phyloP scores from a whole-genome alignment of 1,139 yeast genomes.

The Taphrina communis region DNA sequence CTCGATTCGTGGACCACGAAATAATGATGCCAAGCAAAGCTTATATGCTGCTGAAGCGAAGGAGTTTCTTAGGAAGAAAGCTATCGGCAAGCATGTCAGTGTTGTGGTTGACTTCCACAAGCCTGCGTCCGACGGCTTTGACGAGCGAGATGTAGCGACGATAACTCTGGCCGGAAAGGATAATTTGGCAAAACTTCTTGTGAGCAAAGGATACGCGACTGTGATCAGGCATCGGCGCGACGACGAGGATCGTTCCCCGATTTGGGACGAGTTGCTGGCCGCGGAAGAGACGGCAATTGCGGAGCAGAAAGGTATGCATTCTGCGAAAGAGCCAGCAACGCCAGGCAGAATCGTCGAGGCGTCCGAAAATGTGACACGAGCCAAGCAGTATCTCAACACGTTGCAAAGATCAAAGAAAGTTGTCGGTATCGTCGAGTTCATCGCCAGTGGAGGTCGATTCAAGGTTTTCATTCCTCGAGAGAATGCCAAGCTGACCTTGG shows the following conservation, averaged over 20 bases:
- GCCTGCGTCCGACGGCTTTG: slow-evolving; percentile 67
- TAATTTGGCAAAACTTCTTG: slow-evolving; percentile 47
- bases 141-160: slow-evolving; percentile 69
- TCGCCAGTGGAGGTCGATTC: slow-evolving; percentile 70
- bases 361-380: slow-evolving; percentile 72
- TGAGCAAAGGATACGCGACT: slow-evolving; percentile 73
- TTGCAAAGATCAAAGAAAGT: slow-evolving; percentile 70
- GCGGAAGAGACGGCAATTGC: slow-evolving; percentile 67
- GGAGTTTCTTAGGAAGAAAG: slow-evolving; percentile 71
- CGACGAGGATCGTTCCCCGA: slow-evolving; percentile 70
- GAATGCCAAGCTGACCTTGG: slow-evolving; percentile 64
- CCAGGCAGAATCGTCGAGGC: slow-evolving; percentile 76
- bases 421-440: slow-evolving; percentile 72
- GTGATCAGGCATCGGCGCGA: slow-evolving; percentile 80
- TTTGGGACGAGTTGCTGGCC: slow-evolving; percentile 79
- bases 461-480: slow-evolving; percentile 73
- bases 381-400: slow-evolving; percentile 74
- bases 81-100: slow-evolving; percentile 71
- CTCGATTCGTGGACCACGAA: slow-evolving; percentile 56
- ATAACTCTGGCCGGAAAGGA: slow-evolving; percentile 57
- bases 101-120: slow-evolving; percentile 70
- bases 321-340: slow-evolving; percentile 62
- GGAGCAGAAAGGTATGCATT: slow-evolving; percentile 66
- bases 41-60: slow-evolving; percentile 68
- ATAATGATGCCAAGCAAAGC: slow-evolving; percentile 63